Base-by-base conservation (phyloP, 192 early-diverging fungal genomes). In the Rhizoclosmatium globosum region DNA sequence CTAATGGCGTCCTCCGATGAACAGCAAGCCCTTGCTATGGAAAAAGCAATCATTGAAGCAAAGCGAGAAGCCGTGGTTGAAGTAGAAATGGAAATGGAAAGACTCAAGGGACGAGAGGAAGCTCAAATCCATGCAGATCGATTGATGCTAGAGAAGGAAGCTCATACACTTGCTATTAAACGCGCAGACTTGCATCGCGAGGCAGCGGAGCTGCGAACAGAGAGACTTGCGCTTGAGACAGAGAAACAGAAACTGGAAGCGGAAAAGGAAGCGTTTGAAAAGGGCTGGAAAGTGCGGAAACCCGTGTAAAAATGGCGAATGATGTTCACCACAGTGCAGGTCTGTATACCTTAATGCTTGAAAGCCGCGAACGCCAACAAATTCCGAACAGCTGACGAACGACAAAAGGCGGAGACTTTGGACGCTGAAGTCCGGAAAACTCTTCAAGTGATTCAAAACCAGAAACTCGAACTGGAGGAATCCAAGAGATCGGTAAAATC, bases 111-210 rank as follows among this genome's bases (percentile, higher is more conserved):
- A 21, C 17, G 38, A n/a, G 68, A 69, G 44, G 57, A 79, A 42
- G 77, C 77, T 31, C 66, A 79, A 45, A 58, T 71, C 2, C 13
- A 43, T 61, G 77, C 77, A 71, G 77, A 79, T 58, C 77, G 77
- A 0, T 17, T n/a, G 47, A 42, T 71, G 15, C 50, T 79, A 11
- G 68, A 68, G 7, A 50, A 71, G 58, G 77, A 79, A 21, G 31
- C 57, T 7, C 77, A 79, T 53, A 19, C 47, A 43, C 4, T 79
- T 56, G 42, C 68, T 11, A 38, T 79, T 11, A 53, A 79, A 39
- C 13, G 23, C n/a, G 17, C 48, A 46, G 68, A 79, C n/a, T 61
- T 79, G 23, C 59, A 71, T 61, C 77, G 77, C 11, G 77, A 79
- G 44, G 57, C 58, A 9, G 77, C 77, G 2, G 44, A 21, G 7